A percentile compares a stretch with the other conserved stretches of the same genome.
Conservation (phyloP, 768 basidiomycete species). For the Auricularia heimuer region DNA sequence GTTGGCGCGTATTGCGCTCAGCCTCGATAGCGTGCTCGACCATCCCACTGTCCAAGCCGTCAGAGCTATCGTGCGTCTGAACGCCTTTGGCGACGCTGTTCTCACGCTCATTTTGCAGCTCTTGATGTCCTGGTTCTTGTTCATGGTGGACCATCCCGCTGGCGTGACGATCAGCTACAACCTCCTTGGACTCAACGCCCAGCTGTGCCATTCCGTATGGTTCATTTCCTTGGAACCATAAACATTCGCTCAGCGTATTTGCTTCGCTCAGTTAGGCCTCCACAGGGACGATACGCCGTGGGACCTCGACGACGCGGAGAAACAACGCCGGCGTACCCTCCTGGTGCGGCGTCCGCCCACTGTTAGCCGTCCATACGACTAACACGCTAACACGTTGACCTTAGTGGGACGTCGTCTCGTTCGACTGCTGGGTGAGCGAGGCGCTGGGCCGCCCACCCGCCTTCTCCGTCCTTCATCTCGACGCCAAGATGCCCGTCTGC, state of each 20-base stretch:
- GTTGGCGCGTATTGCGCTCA: neutral
- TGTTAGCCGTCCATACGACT: neutral
- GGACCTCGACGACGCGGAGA: neutral
- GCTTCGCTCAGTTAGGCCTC: neutral
- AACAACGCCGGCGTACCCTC: neutral
- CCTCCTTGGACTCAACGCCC: neutral
- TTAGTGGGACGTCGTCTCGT: neutral
- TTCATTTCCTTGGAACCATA: neutral
- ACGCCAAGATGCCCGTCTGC: conserved; percentile 56
- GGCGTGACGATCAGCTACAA: neutral
- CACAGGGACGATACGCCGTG: conserved; percentile 1
- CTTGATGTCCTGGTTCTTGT: neutral
- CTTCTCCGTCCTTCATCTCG: conserved; percentile 53
- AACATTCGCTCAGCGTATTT: no score
- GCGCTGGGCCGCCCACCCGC: conserved; percentile 53
- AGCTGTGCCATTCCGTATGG: neutral
- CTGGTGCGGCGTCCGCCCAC: neutral
- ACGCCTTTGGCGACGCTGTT: no score
- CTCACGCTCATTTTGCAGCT: neutral
- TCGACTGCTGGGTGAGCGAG: neutral
- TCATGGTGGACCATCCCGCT: neutral
- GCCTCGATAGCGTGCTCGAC: neutral
- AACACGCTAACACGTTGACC: neutral
- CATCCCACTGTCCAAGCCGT: neutral
- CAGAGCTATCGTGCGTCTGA: neutral